phyloP scores from a whole-genome alignment of 2,329 filamentous ascomycete genomes.

The Volutella citrinella region DNA sequence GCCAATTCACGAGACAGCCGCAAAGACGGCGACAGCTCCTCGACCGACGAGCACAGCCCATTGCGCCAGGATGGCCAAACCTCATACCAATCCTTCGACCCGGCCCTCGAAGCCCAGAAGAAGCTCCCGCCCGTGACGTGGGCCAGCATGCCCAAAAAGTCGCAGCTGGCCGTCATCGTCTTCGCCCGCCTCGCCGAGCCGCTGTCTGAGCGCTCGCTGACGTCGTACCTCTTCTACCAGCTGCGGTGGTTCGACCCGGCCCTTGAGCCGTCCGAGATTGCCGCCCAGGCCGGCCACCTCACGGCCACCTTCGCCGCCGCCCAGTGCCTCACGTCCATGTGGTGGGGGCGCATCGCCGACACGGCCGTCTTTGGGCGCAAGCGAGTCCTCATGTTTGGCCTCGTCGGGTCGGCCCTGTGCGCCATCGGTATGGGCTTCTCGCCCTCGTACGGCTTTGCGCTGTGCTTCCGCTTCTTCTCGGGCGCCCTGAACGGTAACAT shows the following conservation, averaged over 20 bases:
- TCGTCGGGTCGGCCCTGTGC: slow-evolving; percentile 10
- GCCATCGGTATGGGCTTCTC: slow-evolving; percentile 14
- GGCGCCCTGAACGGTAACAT: slow-evolving; percentile 20
- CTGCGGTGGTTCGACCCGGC: slow-evolving; percentile 8
- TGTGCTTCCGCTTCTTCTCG: slow-evolving; percentile 17
- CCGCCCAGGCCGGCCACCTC: slow-evolving; percentile 16
- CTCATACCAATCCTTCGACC: no score
- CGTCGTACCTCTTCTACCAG: slow-evolving; percentile 14
- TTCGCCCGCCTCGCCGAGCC: slow-evolving; percentile 26
- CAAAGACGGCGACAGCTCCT: no score
- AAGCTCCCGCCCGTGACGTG: no score
- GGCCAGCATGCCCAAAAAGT: slow-evolving; percentile 22
- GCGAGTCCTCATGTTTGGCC: slow-evolving; percentile 15
- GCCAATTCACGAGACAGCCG: no score
- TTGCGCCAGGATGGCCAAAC: no score
- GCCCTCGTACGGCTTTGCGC: slow-evolving; percentile 4
- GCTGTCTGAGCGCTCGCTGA: slow-evolving; percentile 21
- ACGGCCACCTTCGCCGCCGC: slow-evolving; percentile 18
- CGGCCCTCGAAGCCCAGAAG: no score
- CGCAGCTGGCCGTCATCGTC: slow-evolving; percentile 24
- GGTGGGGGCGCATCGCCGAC: slow-evolving; percentile 17
- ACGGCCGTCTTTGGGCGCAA: slow-evolving; percentile 15
- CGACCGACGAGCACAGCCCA: no score
- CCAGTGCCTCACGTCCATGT: slow-evolving; percentile 17
- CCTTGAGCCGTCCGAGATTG: slow-evolving; percentile 9